A percentile compares a stretch with the other conserved stretches of the same genome.
Conservation (phyloP, 1,139 yeast genomes). For the Sugiyamaella japonica region DNA sequence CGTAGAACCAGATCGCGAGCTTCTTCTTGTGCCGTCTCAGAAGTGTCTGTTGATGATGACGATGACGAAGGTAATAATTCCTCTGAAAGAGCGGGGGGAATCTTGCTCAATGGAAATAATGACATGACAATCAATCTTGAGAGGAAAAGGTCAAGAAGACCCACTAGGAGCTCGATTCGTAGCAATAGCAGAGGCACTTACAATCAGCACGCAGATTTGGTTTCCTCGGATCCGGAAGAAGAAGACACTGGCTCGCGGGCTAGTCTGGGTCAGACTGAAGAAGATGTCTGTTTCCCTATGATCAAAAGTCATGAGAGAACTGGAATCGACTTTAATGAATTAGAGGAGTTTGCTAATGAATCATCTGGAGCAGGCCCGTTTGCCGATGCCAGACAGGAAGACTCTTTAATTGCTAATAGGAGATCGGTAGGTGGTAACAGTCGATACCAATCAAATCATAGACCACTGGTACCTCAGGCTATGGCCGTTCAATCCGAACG, state of each 20-base stretch:
- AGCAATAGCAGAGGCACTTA: conserved; percentile 14
- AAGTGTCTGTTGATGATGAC: conserved; percentile 18
- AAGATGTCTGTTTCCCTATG: conserved; percentile 97
- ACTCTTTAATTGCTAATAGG: conserved; percentile 2
- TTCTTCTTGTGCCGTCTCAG: conserved; percentile 33
- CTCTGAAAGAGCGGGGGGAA: conserved; percentile 20
- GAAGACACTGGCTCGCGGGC: conserved; percentile 33
- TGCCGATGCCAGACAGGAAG: background rate
- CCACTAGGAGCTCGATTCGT: conserved; percentile 27
- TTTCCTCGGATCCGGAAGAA: conserved; percentile 17
- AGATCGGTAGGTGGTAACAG: background rate
- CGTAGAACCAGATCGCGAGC: conserved; percentile 24
- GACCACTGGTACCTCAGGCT: conserved; percentile 22
- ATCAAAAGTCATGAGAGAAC: conserved; percentile 51
- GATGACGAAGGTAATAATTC: conserved; percentile 17
- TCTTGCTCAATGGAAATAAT: conserved; percentile 21
- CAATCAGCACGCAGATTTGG: background rate
- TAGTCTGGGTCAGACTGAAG: conserved; percentile 60
- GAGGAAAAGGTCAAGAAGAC: conserved; percentile 26
- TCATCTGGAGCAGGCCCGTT: background rate
- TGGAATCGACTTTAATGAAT: conserved; percentile 43
- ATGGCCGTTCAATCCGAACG: conserved; percentile 13
- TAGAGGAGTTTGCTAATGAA: conserved; percentile 41
- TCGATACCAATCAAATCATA: conserved; percentile 16
- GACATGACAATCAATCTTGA: conserved; percentile 7